A percentile compares a stretch with the other conserved stretches of the same genome.
Conservation (phyloP, 2,329 filamentous ascomycete species). For the Diaporthe humulicola region DNA sequence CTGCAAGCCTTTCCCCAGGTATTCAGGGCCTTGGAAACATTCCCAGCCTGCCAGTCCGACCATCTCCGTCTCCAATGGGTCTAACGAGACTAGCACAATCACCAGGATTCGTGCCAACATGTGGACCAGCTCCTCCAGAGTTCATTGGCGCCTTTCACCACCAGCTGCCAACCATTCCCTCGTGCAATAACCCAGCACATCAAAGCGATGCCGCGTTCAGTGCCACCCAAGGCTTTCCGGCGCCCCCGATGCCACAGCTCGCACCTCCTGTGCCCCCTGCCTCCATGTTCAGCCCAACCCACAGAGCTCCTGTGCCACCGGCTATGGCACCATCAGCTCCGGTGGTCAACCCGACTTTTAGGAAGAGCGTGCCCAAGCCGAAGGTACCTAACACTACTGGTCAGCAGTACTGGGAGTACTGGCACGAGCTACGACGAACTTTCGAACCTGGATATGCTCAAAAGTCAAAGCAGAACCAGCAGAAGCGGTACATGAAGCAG, state of each 20-base stretch:
- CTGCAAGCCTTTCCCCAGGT: background rate
- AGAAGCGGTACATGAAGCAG: conserved; percentile 39
- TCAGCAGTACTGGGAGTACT: conserved; percentile 40
- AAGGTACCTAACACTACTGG: conserved; percentile 39
- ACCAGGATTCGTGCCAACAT: background rate
- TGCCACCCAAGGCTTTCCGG: background rate
- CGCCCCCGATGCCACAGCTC: background rate
- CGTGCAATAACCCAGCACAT: conserved; percentile 36
- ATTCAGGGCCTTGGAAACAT: background rate
- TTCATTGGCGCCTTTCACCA: conserved; percentile 27
- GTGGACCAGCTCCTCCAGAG: background rate
- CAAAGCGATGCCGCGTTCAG: conserved; percentile 6
- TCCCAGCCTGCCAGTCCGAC: background rate
- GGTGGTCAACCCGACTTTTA: conserved; percentile 26
- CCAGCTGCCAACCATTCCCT: conserved; percentile 18
- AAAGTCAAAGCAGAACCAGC: conserved; percentile 40
- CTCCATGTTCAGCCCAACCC: background rate
- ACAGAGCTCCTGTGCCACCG: background rate
- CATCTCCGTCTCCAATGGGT: background rate
- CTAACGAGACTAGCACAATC: background rate
- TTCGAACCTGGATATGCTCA: conserved; percentile 39
- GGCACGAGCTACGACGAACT: conserved; percentile 39
- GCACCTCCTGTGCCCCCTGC: conserved; percentile 17
- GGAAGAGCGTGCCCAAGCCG: conserved; percentile 39
- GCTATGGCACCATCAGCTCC: background rate